Base-by-base conservation (phyloP, 345 rosid species). In the Hypericum perforatum region DNA sequence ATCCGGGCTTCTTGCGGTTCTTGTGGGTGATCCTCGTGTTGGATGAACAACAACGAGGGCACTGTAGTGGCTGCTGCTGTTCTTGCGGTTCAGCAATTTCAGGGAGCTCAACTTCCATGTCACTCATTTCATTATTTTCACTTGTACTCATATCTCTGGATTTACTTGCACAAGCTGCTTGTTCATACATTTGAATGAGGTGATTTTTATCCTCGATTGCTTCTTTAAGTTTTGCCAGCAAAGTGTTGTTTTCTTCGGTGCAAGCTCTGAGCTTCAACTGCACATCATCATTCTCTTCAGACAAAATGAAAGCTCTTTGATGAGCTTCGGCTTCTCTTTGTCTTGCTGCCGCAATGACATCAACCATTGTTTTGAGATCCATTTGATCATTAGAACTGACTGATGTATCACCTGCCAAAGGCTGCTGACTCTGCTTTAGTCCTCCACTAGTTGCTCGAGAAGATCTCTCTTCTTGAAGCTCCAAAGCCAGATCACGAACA, bases 331-430 rank as follows among this genome's bases (percentile, higher is more conserved):
- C 99, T 69, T 92, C 97, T 74, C 82, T 80, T 64, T 85, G 78
- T 73, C 91, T 92, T 57, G 79, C 97, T 54, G 86, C 78, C 58
- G 94, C 97, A 59, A 92, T 92, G 60, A 86, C 95, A 67, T 92
- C 97, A 54, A 92, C 99, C 99, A 92, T 88, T 59, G 94, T 82
- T 66, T 85, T 76, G 52, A 89, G 78, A 69, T 92, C 99, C 67
- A 82, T 59, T 70, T 85, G 97, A 59, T 79, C 95, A 69, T 72
- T 72, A 61, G 38, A 15, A 56, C 61, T 59, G 54, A 65, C 45
- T 36, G 74, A 56, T 42, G 37, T 67, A 44, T 62, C 57, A 13
- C 48, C 52, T 41, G 82, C 44, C 53, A 61, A 37, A 15, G 59
- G 53, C 58, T 63, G 60, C 60, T 59, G 69, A 7, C 36, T 22